A percentile compares a stretch with the other conserved stretches of the same genome.
These are phyloP conservation scores for Pseudogymnoascus sp. DNA, from an alignment of 2,329 filamentous ascomycete genomes.

Conservation along the genomic window DNA sequence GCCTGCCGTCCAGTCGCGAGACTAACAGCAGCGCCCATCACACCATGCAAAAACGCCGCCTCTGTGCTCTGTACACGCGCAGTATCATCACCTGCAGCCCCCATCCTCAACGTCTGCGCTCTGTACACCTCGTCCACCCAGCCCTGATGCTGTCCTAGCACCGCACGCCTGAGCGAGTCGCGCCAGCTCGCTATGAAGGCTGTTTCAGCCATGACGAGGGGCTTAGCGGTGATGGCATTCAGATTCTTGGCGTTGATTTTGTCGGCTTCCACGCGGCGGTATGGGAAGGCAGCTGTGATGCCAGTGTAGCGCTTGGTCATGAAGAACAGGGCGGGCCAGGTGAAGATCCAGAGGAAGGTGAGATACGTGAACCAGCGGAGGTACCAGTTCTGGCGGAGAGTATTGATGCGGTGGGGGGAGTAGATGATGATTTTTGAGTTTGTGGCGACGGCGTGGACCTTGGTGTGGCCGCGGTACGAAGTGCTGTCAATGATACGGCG, in stretches of 20 bases:
- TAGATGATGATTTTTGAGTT: constrained; percentile 53
- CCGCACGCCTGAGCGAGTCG: background rate
- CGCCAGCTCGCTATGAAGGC: constrained; percentile 4
- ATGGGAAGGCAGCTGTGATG: constrained; percentile 43
- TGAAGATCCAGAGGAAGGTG: constrained; percentile 59
- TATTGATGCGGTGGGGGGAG: constrained; percentile 52
- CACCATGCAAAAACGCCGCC: background rate
- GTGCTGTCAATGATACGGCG: constrained; percentile 51
- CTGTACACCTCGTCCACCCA: constrained; percentile 11
- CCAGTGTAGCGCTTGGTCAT: constrained; percentile 60
- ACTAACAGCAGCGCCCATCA: background rate
- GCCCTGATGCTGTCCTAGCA: background rate
- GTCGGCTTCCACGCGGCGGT: constrained; percentile 17
- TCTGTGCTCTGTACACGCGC: background rate
- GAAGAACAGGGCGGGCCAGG: constrained; percentile 63
- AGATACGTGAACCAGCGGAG: constrained; percentile 57
- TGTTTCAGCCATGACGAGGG: background rate
- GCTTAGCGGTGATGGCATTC: constrained; percentile 15
- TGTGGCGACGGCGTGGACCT: constrained; percentile 50
- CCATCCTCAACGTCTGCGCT: constrained; percentile 12
- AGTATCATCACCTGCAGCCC: background rate
- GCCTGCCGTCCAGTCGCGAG: background rate
- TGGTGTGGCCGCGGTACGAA: constrained; percentile 56
- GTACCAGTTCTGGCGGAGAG: constrained; percentile 56
- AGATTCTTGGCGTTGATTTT: background rate